Conservation (phyloP, 768 basidiomycete species). For the Candolleomyces eurysporus region DNA sequence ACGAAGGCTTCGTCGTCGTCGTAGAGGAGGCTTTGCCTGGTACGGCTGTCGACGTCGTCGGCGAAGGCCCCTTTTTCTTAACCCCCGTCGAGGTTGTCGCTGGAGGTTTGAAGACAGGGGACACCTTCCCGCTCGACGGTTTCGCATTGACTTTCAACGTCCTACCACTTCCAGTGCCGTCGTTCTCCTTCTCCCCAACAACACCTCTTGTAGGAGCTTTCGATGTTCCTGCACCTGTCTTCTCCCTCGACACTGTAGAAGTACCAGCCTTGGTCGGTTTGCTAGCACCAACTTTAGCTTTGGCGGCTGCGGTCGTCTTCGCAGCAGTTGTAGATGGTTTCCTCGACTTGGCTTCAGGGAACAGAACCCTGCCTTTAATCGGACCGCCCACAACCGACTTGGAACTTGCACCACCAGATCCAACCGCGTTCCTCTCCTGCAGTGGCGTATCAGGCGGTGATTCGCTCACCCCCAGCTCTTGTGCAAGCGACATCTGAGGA, state of each 20-base stretch:
- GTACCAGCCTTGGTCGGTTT: conserved; percentile 27
- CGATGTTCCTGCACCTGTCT: conserved; percentile 10
- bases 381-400: conserved; percentile 4
- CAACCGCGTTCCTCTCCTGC: conserved; percentile 43
- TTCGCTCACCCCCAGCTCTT: conserved; percentile 43
- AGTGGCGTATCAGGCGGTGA: conserved; percentile 51
- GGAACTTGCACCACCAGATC: conserved; percentile 1
- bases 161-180: conserved; percentile 7
- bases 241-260: conserved; percentile 24
- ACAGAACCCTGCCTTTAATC: conserved; percentile 24
- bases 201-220: conserved; percentile 8
- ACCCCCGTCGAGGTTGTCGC: conserved; percentile 10
- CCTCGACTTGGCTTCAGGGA: conserved; percentile 33
- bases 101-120: conserved; percentile 21
- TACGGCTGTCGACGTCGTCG: conserved; percentile 12
- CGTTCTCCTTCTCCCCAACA: conserved; percentile 38
- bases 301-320: conserved; percentile 11
- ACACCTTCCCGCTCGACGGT: conserved; percentile 19
- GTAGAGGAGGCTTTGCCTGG: conserved; percentile 14
- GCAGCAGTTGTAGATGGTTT: neutral
- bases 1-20: conserved; percentile 4
- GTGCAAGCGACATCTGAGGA: conserved; percentile 37
- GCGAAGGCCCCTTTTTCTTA: conserved; percentile 15
- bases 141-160: conserved; percentile 14
- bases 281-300: conserved; percentile 27